phyloP scores from a whole-genome alignment of 768 basidiomycete genomes.

The Coprinopsis sp. region DNA sequence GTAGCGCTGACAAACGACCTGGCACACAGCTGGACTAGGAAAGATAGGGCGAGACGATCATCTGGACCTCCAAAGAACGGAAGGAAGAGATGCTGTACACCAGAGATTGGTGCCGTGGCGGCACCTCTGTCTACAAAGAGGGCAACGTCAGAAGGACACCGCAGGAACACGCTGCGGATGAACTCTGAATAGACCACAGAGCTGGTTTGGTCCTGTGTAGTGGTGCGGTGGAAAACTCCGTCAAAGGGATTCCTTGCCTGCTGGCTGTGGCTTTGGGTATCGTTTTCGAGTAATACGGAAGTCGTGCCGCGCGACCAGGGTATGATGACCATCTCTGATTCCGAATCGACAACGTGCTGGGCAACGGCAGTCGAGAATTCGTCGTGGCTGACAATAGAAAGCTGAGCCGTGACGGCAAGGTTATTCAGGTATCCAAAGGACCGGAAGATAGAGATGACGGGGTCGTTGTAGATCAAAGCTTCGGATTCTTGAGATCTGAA shows the following conservation, averaged over 20 bases:
- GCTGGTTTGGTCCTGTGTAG: conserved; percentile 45
- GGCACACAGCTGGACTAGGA: conserved; percentile 74
- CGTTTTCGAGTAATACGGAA: conserved; percentile 13
- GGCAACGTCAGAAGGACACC: conserved; percentile 70
- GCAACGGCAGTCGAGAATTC: conserved; percentile 68
- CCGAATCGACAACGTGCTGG: conserved; percentile 49
- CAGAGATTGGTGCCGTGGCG: conserved; percentile 19
- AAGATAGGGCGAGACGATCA: conserved; percentile 77
- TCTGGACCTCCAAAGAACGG: conserved; percentile 96
- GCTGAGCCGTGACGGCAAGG: conserved; percentile 59
- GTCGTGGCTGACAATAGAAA: conserved; percentile 73
- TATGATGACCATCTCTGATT: conserved; percentile 72
- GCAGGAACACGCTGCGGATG: conserved; percentile 76
- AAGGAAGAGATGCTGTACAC: conserved; percentile 62
- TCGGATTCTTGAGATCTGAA: conserved; percentile 78
- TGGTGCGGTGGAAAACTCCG: conserved; percentile 58
- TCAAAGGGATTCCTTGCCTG: conserved; percentile 66
- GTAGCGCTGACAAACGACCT: conserved; percentile 66
- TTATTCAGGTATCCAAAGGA: conserved; percentile 73
- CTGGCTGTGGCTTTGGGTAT: conserved; percentile 19
- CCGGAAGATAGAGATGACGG: conserved; percentile 67
- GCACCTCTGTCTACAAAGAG: conserved; percentile 79
- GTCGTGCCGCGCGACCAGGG: conserved; percentile 67
- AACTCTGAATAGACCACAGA: conserved; percentile 74
- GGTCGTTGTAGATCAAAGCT: conserved; percentile 62